Evolutionary conservation across 768 basidiomycete genomes (phyloP).

Genomic region (Rubroboletus pulcherrimus): DNA sequence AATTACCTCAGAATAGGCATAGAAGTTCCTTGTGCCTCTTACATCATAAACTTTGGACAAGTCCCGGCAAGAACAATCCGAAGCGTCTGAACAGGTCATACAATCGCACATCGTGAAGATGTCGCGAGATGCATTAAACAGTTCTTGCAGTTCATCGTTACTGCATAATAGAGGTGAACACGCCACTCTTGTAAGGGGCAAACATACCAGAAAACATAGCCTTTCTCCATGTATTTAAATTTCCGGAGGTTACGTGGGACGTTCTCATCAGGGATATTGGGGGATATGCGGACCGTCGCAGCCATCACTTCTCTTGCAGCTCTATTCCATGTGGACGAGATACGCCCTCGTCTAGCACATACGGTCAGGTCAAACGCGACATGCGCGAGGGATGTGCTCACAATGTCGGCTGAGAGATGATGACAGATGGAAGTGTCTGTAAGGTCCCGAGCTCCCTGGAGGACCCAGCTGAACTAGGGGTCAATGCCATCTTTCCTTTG

Average conservation of each 20-base stretch:
- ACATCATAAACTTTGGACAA: conserved; percentile 37
- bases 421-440: conserved; percentile 14
- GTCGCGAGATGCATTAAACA: conserved; percentile 27
- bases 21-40: conserved; percentile 23
- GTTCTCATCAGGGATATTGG: conserved; percentile 33
- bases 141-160: conserved; percentile 12
- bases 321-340: conserved; percentile 31
- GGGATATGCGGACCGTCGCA: conserved; percentile 32
- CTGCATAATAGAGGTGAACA: conserved; percentile 14
- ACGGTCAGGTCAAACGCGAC: conserved; percentile 1
- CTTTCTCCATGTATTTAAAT: conserved; percentile 53
- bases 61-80: conserved; percentile 47
- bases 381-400: conserved; percentile 1
- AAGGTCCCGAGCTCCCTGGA: conserved; percentile 1
- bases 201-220: conserved; percentile 45
- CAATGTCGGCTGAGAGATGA: conserved; percentile 22
- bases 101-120: conserved; percentile 47
- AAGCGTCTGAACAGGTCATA: conserved; percentile 30
- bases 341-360: conserved; percentile 19
- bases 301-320: conserved; percentile 26
- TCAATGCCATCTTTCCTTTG: not conserved
- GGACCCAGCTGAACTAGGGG: conserved; percentile 14
- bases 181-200: not conserved
- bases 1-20: conserved; percentile 43
- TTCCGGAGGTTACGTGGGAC: conserved; percentile 39